These are phyloP conservation scores for Lasiodiplodia gonubiensis DNA, from an alignment of 2,329 filamentous ascomycete species.

Conservation along the genomic window DNA sequence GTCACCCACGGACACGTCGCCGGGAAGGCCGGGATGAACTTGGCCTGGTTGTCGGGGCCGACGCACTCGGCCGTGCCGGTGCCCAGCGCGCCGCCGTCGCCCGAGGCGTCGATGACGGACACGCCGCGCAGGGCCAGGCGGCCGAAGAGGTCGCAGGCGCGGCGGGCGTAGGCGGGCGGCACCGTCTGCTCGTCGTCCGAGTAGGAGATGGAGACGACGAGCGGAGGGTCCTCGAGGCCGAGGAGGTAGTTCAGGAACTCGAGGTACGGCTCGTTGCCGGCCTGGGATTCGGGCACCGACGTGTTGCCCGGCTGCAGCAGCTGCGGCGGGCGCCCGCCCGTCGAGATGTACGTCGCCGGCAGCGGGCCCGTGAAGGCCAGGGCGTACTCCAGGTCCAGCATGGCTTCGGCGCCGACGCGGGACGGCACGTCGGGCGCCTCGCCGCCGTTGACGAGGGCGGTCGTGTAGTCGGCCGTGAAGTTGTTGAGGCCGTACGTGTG, in stretches of 20 bases:
- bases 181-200: conserved; percentile 70
- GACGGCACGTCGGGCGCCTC: conserved; percentile 36
- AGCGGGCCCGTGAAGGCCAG: conserved; percentile 61
- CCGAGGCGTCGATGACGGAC: conserved; percentile 57
- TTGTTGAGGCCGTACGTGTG: conserved; percentile 45
- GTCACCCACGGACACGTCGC: conserved; percentile 60
- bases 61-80: conserved; percentile 52
- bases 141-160: conserved; percentile 68
- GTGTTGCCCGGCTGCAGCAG: conserved; percentile 47
- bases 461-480: conserved; percentile 55
- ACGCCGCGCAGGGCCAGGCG: conserved; percentile 55
- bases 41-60: conserved; percentile 38
- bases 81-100: conserved; percentile 54
- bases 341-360: conserved; percentile 64
- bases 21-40: conserved; percentile 58
- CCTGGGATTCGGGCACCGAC: conserved; percentile 30
- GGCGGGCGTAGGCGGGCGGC: conserved; percentile 64
- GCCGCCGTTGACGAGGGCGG: conserved; percentile 39
- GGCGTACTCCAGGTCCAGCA: conserved; percentile 68
- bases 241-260: conserved; percentile 66
- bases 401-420: conserved; percentile 58
- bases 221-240: conserved; percentile 52
- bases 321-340: conserved; percentile 63
- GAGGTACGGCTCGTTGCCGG: conserved; percentile 56
- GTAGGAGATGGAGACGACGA: conserved; percentile 70